Evolutionary conservation across 2,329 filamentous ascomycete genomes (phyloP).

Genomic region (Stachybotrys chlorohalonatus): DNA sequence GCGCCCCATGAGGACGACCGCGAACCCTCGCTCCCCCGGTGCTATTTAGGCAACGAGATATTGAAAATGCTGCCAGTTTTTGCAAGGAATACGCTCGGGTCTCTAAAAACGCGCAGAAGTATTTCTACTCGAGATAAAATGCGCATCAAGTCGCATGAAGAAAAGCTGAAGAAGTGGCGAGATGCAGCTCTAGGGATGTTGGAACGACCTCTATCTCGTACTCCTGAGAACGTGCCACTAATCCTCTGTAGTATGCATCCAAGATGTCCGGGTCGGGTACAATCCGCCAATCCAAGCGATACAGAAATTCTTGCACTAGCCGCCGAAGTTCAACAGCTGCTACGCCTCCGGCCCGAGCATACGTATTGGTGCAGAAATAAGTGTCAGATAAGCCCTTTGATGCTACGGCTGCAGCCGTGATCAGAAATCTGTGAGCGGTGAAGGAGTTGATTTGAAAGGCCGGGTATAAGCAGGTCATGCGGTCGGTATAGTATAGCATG

Average conservation of each 20-base stretch:
- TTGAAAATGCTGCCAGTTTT: too few relatives aligned
- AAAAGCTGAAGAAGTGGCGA: too few relatives aligned
- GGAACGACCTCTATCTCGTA: too few relatives aligned
- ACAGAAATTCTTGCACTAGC: conserved; percentile 1
- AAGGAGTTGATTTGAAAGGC: conserved; percentile 2
- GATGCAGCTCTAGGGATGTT: too few relatives aligned
- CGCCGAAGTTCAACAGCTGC: conserved; percentile 2
- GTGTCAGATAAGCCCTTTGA: conserved; percentile 2
- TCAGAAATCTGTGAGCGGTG: conserved; percentile 3
- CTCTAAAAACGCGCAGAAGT: too few relatives aligned
- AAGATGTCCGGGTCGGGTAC: conserved; percentile 1
- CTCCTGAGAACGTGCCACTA: too few relatives aligned
- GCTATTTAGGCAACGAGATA: too few relatives aligned
- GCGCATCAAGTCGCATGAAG: too few relatives aligned
- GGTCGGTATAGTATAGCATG: conserved; percentile 4
- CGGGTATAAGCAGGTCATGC: conserved; percentile 1
- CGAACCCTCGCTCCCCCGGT: too few relatives aligned
- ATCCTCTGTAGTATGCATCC: background rate
- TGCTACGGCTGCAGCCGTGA: conserved; percentile 3
- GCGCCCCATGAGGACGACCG: too few relatives aligned
- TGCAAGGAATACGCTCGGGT: too few relatives aligned
- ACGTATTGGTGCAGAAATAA: background rate
- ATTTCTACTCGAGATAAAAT: too few relatives aligned
- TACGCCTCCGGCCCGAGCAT: conserved; percentile 2
- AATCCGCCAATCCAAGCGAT: conserved; percentile 3